A percentile compares a stretch with the other conserved stretches of the same genome.
Conservation (phyloP, 257 asterid genomes). For the Anisodus acutangulus region DNA sequence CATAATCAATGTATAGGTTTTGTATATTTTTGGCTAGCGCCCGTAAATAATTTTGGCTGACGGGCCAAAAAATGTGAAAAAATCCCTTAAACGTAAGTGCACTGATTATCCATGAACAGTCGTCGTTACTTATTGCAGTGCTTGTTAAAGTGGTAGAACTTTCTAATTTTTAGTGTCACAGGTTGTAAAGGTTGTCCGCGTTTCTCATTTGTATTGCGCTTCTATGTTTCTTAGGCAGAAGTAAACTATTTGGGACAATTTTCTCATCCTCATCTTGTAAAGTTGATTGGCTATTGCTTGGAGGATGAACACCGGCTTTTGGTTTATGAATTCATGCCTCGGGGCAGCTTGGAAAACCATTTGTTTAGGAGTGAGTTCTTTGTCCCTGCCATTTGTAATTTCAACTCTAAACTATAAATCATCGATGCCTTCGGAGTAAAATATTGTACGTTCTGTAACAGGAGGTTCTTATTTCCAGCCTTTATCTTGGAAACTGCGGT, state of each 20-base stretch:
- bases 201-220: neutral
- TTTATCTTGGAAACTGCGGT: slow-evolving; percentile 84
- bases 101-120: neutral
- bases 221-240: slow-evolving; percentile 25
- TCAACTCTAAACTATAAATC: slow-evolving; percentile 9
- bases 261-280: slow-evolving; percentile 37
- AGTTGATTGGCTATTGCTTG: slow-evolving; percentile 37
- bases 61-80: too few relatives aligned
- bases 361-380: slow-evolving; percentile 42
- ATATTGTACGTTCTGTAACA: slow-evolving; percentile 31
- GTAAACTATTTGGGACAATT: slow-evolving; percentile 38
- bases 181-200: neutral
- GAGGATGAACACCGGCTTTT: slow-evolving; percentile 46
- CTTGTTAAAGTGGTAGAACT: neutral
- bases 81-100: neutral
- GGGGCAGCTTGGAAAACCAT: slow-evolving; percentile 42
- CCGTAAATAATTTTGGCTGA: too few relatives aligned
- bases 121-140: too few relatives aligned
- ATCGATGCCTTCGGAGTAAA: neutral
- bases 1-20: too few relatives aligned
- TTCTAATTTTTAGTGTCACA: neutral
- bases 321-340: slow-evolving; percentile 45
- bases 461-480: slow-evolving; percentile 98
- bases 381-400: neutral
- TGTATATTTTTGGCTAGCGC: too few relatives aligned